Percentiles rank a stretch among this genome's conserved stretches.
Conservation (phyloP, 768 basidiomycete genomes). For the Lactarius evosmus region DNA sequence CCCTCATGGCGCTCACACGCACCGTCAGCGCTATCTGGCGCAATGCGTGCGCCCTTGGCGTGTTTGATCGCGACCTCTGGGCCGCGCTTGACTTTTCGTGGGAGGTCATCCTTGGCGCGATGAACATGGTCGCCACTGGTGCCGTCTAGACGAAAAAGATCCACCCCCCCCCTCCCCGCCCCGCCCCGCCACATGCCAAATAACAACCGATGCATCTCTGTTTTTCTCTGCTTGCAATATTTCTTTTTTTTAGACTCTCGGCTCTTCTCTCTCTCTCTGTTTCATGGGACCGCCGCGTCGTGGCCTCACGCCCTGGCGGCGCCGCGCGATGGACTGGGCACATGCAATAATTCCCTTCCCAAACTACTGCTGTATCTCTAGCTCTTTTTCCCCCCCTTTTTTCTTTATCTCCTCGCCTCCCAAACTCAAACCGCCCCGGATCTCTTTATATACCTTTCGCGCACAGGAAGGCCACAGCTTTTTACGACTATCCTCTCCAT, state of each 20-base stretch:
- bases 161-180: not conserved
- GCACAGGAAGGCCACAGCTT: not conserved
- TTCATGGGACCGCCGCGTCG: slow-evolving; percentile 20
- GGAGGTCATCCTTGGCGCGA: slow-evolving; percentile 60
- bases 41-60: slow-evolving; percentile 66
- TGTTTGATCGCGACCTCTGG: slow-evolving; percentile 66
- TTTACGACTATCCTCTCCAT: not conserved
- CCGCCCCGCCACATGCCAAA: not conserved
- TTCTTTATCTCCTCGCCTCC: not conserved
- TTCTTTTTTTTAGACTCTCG: not conserved
- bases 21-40: slow-evolving; percentile 66
- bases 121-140: slow-evolving; percentile 37
- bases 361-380: slow-evolving; percentile 24
- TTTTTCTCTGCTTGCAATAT: not conserved
- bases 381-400: not conserved
- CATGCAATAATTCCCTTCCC: slow-evolving; percentile 15
- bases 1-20: slow-evolving; percentile 47
- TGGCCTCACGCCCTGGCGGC: slow-evolving; percentile 18
- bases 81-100: slow-evolving; percentile 62
- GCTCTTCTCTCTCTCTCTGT: not conserved
- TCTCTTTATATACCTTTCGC: not conserved
- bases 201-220: not conserved
- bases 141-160: slow-evolving; percentile 13
- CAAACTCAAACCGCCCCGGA: not conserved
- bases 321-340: slow-evolving; percentile 22